phyloP scores from a whole-genome alignment of 2,329 filamentous ascomycete genomes.

The Teratosphaeria pseudoeucalypti region DNA sequence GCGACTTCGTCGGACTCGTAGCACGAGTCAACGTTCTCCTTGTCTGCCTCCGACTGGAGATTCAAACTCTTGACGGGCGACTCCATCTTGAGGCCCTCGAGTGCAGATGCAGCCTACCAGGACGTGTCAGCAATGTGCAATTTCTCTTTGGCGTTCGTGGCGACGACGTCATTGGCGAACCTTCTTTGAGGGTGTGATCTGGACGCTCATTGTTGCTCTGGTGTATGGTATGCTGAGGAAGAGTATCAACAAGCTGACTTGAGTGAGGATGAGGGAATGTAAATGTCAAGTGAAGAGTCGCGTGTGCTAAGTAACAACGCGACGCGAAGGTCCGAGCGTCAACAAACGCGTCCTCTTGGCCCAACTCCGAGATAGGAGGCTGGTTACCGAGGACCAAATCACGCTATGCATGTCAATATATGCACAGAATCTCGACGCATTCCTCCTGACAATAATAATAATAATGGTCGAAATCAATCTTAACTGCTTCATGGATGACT shows the following conservation, averaged over 20 bases:
- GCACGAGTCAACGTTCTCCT: constrained; percentile 61
- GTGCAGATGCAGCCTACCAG: constrained; percentile 67
- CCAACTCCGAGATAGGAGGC: no score
- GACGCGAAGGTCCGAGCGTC: no score
- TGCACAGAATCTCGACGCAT: no score
- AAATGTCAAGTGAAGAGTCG: neutral
- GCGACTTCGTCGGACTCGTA: constrained; percentile 45
- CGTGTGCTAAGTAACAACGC: no score
- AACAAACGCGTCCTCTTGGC: no score
- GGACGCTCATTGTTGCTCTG: constrained; percentile 40
- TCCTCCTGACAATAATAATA: no score
- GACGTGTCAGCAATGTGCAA: constrained; percentile 28
- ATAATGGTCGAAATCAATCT: no score
- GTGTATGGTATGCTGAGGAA: neutral
- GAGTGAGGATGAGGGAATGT: neutral
- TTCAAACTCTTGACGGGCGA: constrained; percentile 84
- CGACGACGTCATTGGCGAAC: constrained; percentile 42
- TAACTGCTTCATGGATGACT: no score
- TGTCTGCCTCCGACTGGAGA: constrained; percentile 58
- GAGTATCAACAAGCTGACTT: neutral
- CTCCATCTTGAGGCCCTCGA: constrained; percentile 86
- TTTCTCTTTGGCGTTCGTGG: constrained; percentile 24
- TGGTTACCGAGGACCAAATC: no score
- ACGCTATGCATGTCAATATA: no score
- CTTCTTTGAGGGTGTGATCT: constrained; percentile 66